Conservation (phyloP, 495 filamentous ascomycete genomes). For the Schizothecium vesticola region DNA sequence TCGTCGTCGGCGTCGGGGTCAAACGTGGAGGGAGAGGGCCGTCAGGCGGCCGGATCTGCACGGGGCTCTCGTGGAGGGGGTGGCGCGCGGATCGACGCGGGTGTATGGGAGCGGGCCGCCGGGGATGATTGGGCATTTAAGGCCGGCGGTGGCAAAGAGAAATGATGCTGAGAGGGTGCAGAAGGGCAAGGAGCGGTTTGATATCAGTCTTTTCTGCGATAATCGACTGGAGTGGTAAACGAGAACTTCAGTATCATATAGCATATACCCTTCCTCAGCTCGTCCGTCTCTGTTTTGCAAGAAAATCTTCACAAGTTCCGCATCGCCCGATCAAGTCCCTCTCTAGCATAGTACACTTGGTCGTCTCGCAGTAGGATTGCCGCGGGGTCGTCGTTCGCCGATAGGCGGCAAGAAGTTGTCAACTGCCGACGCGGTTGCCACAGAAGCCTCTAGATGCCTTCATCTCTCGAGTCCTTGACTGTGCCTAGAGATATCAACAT, state of each 20-base stretch:
- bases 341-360: too few relatives aligned
- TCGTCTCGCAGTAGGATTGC: too few relatives aligned
- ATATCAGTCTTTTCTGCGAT: conserved; percentile 56
- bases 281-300: not conserved
- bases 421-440: too few relatives aligned
- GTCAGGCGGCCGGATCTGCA: conserved; percentile 28
- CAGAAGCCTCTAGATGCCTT: too few relatives aligned
- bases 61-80: conserved; percentile 28
- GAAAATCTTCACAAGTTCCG: not conserved
- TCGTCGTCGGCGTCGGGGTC: not conserved
- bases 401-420: too few relatives aligned
- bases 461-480: too few relatives aligned
- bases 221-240: conserved; percentile 41
- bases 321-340: too few relatives aligned
- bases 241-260: too few relatives aligned
- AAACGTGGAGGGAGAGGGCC: conserved; percentile 7
- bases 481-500: too few relatives aligned
- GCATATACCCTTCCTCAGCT: too few relatives aligned
- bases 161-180: conserved; percentile 49
- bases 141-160: conserved; percentile 47
- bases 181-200: conserved; percentile 49
- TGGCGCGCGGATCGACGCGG: conserved; percentile 42
- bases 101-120: conserved; percentile 59
- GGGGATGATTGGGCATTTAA: conserved; percentile 53
- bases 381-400: too few relatives aligned